Conservation (phyloP, 306 rosid genomes). For the Comarum palustre region DNA sequence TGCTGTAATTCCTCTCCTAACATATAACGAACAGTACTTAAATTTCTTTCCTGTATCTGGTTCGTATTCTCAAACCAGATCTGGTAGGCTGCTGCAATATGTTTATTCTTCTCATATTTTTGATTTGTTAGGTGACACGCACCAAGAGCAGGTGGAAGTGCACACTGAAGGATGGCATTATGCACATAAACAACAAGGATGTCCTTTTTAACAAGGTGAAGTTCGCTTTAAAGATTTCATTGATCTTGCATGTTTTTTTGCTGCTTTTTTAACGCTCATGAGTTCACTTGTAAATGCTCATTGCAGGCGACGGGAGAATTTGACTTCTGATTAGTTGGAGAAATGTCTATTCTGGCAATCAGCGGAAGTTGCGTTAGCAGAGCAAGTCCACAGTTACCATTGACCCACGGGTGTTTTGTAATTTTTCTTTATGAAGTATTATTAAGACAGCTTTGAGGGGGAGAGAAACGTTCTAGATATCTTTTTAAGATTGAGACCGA, state of each 20-base stretch:
- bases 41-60: background rate
- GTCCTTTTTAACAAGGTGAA: conserved; percentile 90
- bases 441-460: conserved; percentile 51
- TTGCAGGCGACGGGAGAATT: conserved; percentile 96
- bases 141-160: conserved; percentile 99
- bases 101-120: conserved; percentile 15
- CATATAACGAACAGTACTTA: background rate
- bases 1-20: background rate
- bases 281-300: conserved; percentile 16
- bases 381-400: conserved; percentile 36
- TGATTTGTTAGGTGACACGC: conserved; percentile 71
- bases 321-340: conserved; percentile 70
- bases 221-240: conserved; percentile 17
- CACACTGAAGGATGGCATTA: conserved; percentile 91
- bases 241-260: conserved; percentile 13
- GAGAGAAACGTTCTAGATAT: conserved; percentile 43
- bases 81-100: background rate
- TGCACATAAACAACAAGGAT: conserved; percentile 93
- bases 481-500: conserved; percentile 45
- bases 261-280: conserved; percentile 9
- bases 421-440: conserved; percentile 50
- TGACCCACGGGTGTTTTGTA: conserved; percentile 33
- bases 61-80: background rate
- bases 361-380: conserved; percentile 28
- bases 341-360: conserved; percentile 19